Base-by-base conservation (phyloP, 441 rosid genomes). In the Codiaeum variegatum region DNA sequence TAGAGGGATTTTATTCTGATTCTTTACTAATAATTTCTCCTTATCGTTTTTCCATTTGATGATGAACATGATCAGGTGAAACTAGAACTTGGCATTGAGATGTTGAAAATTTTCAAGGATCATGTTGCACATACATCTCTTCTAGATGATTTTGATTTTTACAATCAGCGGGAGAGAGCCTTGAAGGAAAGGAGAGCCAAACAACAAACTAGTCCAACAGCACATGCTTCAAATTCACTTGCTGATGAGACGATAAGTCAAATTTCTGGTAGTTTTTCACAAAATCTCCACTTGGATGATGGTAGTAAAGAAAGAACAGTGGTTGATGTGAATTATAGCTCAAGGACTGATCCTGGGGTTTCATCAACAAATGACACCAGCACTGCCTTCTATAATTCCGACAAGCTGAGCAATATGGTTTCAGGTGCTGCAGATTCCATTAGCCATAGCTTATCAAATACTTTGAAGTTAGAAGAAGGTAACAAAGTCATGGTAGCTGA, bases 121-220 rank as follows among this genome's bases (percentile, higher is more conserved):
- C 82, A 87, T 36, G 88, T 83, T 60, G 81, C 82, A 1, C 81
- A 72, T 1, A 83, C 95, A 68, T 89, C 89, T 32, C 82, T 92
- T 46, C 79, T 92, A 3, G 95, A 91, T 75, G 97, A 92, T 80
- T 92, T 92, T 73, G 76, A 67, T 21, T 91, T 87, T 67, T 92
- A 92, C 13, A 82, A 92, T 66, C 92, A 84, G 32, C 83, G 88
- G 44, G 97, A 76, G 80, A 90, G 80, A 77, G 62, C 78, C 66
- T 75, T 80, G 70, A 86, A 76, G 76, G 90, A 86, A 76, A 85
- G 84, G 70, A 80, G 77, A 80, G 83, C 80, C 76, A 88, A 75
- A 71, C 84, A 77, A 74, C 77, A 75, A 73, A 42, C 78, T 67
- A 68, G 59, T 72, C 62, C 46, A 36, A 56, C 71, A 28, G 67